Conservation (phyloP, 768 basidiomycete genomes). For the Tricholomella constricta region DNA sequence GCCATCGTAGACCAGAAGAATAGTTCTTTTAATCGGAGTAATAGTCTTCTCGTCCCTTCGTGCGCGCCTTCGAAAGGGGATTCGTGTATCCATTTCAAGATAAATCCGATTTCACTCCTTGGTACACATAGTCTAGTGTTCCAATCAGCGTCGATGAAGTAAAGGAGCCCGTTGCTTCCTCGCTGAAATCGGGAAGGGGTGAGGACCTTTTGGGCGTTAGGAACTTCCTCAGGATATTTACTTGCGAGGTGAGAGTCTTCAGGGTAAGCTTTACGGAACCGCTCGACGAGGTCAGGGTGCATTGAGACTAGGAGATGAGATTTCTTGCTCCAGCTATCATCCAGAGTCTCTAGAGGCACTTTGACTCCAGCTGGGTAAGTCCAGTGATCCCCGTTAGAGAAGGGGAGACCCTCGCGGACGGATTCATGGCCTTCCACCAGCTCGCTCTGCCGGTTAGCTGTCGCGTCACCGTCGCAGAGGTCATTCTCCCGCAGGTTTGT, state of each 20-base stretch:
- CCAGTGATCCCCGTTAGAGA: neutral
- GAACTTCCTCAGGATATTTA: neutral
- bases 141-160: constrained; percentile 23
- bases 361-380: neutral
- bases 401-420: no score
- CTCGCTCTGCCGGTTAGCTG: neutral
- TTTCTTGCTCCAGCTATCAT: neutral
- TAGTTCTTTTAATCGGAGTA: constrained; percentile 4
- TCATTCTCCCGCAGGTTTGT: no score
- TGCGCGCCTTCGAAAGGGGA: constrained; percentile 15
- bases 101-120: neutral
- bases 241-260: neutral
- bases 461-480: no score
- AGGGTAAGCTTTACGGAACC: neutral
- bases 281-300: neutral
- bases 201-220: neutral
- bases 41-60: constrained; percentile 6
- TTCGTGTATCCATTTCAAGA: constrained; percentile 20
- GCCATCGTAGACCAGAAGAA: neutral
- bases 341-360: neutral
- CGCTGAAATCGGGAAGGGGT: neutral
- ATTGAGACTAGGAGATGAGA: neutral
- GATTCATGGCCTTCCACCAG: no score
- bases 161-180: constrained; percentile 3
- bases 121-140: constrained; percentile 20